Conservation (phyloP, 108 stramenopile genomes). For the Fragilaria radians region DNA sequence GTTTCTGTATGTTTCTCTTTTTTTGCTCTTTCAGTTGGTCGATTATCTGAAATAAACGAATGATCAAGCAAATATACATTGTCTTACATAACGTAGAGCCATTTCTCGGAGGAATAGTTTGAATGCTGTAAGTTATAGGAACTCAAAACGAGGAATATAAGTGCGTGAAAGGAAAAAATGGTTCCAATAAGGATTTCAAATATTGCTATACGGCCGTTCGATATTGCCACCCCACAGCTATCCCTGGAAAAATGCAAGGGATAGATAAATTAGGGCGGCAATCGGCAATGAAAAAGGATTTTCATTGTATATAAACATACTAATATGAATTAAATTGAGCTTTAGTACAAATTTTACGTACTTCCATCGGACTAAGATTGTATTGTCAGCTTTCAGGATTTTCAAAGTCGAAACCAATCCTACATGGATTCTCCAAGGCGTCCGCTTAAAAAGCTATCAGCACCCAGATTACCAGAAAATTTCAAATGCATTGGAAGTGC, state of each 20-base stretch:
- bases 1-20: too few species aligned
- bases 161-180: not conserved
- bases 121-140: too few species aligned
- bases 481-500: not conserved
- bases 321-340: not conserved
- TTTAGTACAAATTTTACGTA: not conserved
- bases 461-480: not conserved
- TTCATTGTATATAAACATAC: conserved; percentile 3
- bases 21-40: too few species aligned
- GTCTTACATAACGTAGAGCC: too few species aligned
- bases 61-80: too few species aligned
- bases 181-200: conserved; percentile 9
- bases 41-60: too few species aligned
- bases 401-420: not conserved
- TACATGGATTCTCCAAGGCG: not conserved
- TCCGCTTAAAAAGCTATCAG: not conserved
- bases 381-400: not conserved
- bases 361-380: not conserved
- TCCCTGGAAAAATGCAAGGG: conserved; percentile 13
- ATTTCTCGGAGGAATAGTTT: too few species aligned
- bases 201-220: conserved; percentile 6
- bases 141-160: too few species aligned
- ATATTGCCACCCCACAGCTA: conserved; percentile 8
- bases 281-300: not conserved
- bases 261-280: conserved; percentile 7